phyloP scores from a whole-genome alignment of 139 green algal species.

The Chlorella ohadii region DNA sequence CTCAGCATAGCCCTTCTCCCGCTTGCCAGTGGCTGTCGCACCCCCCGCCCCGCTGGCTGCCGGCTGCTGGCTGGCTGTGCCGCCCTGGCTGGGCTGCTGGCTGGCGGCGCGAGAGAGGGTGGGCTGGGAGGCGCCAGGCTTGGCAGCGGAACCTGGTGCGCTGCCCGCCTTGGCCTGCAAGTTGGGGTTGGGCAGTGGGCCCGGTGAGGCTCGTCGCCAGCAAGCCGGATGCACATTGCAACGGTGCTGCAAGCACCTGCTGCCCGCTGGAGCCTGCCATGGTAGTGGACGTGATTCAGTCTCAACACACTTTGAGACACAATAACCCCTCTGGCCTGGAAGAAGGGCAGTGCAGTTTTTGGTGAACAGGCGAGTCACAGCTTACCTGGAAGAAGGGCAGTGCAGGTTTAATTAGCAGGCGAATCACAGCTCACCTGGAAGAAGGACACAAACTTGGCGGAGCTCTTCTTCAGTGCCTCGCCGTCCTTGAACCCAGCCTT shows the following conservation, averaged over 20 bases:
- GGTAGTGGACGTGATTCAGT: no score
- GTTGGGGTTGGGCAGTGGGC: no score
- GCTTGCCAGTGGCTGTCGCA: slow-evolving; percentile 4
- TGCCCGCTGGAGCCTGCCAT: no score
- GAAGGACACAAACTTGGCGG: slow-evolving; percentile 53
- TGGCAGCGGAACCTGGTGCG: background rate
- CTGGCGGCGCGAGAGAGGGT: background rate
- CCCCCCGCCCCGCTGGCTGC: background rate
- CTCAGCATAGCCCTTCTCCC: background rate
- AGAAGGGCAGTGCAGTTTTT: no score
- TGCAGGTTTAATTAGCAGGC: no score
- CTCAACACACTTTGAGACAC: no score
- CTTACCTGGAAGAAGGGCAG: no score
- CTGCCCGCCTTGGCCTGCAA: background rate
- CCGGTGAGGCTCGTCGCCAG: no score
- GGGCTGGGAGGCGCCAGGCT: background rate
- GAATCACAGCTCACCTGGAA: background rate
- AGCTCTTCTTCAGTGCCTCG: slow-evolving; percentile 51
- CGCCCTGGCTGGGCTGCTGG: slow-evolving; percentile 5
- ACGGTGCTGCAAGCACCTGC: no score
- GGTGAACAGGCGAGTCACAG: no score
- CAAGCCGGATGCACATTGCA: no score
- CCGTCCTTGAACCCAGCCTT: slow-evolving; percentile 60
- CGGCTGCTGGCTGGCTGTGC: background rate
- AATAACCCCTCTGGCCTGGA: no score